Conservation (phyloP, 2,329 filamentous ascomycete species). For the Microthyrium microscopicum region DNA sequence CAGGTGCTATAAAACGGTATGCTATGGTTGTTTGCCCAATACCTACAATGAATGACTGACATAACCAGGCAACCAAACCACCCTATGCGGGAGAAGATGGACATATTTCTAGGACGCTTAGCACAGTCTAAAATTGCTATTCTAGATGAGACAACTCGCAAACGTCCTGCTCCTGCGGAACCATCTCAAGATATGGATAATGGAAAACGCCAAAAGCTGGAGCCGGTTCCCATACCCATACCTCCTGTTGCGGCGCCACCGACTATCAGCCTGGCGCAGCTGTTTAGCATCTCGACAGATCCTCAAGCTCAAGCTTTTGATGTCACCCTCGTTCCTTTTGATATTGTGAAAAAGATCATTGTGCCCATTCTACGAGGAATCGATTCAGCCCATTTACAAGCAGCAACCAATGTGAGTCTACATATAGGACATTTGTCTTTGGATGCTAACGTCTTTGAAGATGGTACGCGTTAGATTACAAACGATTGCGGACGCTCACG, state of each 20-base stretch:
- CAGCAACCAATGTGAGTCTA: conserved; percentile 51
- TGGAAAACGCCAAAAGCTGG: conserved; percentile 66
- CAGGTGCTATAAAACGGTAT: conserved; percentile 68
- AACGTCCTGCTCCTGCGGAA: conserved; percentile 56
- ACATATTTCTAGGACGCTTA: conserved; percentile 71
- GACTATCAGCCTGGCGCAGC: conserved; percentile 60
- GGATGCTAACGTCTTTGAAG: background rate
- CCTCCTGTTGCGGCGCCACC: conserved; percentile 50
- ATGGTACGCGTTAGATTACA: background rate
- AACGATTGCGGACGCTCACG: background rate
- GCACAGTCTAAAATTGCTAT: conserved; percentile 62
- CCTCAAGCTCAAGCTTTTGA: conserved; percentile 63
- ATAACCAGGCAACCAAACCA: conserved; percentile 57
- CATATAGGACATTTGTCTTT: conserved; percentile 10
- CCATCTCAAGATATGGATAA: conserved; percentile 55
- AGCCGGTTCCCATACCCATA: conserved; percentile 20
- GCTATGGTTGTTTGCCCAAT: conserved; percentile 12
- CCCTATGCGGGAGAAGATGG: conserved; percentile 58
- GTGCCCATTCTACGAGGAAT: too few species aligned
- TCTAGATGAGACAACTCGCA: conserved; percentile 62
- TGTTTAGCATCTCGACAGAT: conserved; percentile 75
- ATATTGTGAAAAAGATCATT: conserved; percentile 36
- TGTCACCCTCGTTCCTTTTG: conserved; percentile 58
- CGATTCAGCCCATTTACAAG: conserved; percentile 49
- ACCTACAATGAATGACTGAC: background rate